Conservation (phyloP, 2,329 filamentous ascomycete genomes). For the Botrytis squamosa region DNA sequence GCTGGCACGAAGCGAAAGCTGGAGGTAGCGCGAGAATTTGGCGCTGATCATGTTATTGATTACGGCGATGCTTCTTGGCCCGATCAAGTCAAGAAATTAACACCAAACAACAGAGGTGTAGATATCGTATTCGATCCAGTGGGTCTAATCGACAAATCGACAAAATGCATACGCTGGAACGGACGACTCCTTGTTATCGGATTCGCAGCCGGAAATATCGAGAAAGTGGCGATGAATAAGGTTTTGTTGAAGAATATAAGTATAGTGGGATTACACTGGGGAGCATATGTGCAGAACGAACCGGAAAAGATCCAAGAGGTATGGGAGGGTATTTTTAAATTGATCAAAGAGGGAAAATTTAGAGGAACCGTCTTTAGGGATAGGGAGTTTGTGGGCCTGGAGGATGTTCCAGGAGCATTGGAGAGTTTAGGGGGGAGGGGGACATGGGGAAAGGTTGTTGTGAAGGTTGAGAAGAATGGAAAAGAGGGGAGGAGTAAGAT, state of each 20-base stretch:
- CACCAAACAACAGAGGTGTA: constrained; percentile 66
- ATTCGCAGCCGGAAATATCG: constrained; percentile 82
- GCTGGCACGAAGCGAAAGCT: constrained; percentile 79
- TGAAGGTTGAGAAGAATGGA: constrained; percentile 72
- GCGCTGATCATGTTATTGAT: constrained; percentile 80
- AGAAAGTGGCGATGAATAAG: constrained; percentile 90
- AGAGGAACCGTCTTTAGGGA: constrained; percentile 80
- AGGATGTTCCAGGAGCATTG: constrained; percentile 73
- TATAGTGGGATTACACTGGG: constrained; percentile 89
- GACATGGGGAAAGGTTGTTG: constrained; percentile 95
- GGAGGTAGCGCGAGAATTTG: constrained; percentile 73
- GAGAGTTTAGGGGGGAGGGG: constrained; percentile 74
- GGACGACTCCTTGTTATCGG: constrained; percentile 84
- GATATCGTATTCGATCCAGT: constrained; percentile 97
- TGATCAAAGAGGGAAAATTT: constrained; percentile 78
- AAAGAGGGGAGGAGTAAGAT: constrained; percentile 55
- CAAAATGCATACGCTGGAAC: constrained; percentile 94
- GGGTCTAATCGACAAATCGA: constrained; percentile 79
- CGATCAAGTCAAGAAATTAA: constrained; percentile 72
- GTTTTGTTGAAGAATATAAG: constrained; percentile 92
- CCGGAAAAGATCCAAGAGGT: constrained; percentile 67
- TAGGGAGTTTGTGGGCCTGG: constrained; percentile 77
- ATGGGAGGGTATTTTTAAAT: constrained; percentile 77
- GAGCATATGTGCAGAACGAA: constrained; percentile 74
- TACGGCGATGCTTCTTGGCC: constrained; percentile 67